Evolutionary conservation across 2,329 filamentous ascomycete genomes (phyloP).

Genomic region (Claviceps africana): DNA sequence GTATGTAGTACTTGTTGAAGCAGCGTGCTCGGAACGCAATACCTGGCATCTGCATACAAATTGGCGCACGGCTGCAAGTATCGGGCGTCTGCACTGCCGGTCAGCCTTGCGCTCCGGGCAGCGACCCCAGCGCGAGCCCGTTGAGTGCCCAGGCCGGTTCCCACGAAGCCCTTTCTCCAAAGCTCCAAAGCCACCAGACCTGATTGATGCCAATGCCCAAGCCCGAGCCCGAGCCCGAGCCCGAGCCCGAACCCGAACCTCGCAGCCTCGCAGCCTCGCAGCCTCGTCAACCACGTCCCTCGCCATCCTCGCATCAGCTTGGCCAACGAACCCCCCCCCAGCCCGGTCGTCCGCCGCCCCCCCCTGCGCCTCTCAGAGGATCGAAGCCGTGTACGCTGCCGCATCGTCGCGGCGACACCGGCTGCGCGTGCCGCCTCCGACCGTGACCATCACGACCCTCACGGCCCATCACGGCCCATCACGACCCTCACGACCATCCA

Average conservation of each 20-base stretch:
- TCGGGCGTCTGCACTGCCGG: slow-evolving; percentile 4
- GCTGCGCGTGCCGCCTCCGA: slow-evolving; percentile 16
- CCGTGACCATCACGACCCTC: slow-evolving; percentile 17
- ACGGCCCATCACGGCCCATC: no score
- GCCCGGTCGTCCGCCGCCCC: slow-evolving; percentile 6
- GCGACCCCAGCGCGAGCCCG: neutral
- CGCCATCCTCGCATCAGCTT: slow-evolving; percentile 5
- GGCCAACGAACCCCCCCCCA: slow-evolving; percentile 7
- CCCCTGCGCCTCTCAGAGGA: slow-evolving; percentile 5
- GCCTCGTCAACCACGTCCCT: slow-evolving; percentile 3
- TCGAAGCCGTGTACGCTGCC: slow-evolving; percentile 10
- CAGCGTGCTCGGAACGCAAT: neutral
- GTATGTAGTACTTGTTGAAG: no score
- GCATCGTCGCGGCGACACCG: slow-evolving; percentile 24
- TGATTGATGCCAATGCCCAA: slow-evolving; percentile 10
- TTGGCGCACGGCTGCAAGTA: slow-evolving; percentile 5
- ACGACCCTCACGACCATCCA: no score
- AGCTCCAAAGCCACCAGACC: slow-evolving; percentile 11
- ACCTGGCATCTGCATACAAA: neutral
- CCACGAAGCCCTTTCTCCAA: no score
- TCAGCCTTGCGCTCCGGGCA: slow-evolving; percentile 6
- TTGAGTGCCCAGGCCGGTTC: slow-evolving; percentile 2
- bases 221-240: neutral
- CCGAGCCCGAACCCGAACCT: no score
- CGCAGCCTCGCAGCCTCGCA: no score